Evolutionary conservation across 495 filamentous ascomycete genomes (phyloP).

Genomic region (Massariosphaeria phaeospora): DNA sequence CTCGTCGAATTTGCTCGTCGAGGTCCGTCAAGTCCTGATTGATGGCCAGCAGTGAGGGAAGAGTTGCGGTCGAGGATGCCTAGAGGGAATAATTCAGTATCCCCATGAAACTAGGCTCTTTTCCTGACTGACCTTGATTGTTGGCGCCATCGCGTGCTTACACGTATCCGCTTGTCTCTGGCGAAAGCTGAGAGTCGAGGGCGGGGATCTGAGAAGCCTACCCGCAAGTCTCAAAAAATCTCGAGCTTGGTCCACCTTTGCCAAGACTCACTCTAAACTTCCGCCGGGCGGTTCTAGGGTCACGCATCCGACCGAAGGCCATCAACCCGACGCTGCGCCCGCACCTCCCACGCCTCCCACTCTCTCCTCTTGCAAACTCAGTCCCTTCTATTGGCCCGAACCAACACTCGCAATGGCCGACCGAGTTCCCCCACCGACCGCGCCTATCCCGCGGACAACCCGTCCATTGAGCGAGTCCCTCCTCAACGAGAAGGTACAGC

Average conservation of each 20-base stretch:
- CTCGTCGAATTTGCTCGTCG: conserved; percentile 31
- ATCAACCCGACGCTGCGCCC: conserved; percentile 7
- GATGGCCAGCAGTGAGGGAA: conserved; percentile 27
- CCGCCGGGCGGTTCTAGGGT: conserved; percentile 6
- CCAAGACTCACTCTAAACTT: conserved; percentile 18
- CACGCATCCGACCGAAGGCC: background rate
- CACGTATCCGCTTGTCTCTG: conserved; percentile 7
- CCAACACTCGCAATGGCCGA: conserved; percentile 50
- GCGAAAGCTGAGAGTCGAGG: background rate
- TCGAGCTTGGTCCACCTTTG: conserved; percentile 13
- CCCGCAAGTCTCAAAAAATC: too few species aligned
- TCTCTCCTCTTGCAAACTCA: background rate
- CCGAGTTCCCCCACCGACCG: conserved; percentile 46
- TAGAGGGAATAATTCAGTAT: too few species aligned
- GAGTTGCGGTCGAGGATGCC: conserved; percentile 11
- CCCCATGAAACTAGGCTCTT: background rate
- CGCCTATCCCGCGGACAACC: conserved; percentile 49
- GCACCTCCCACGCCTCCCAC: background rate
- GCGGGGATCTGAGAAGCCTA: conserved; percentile 26
- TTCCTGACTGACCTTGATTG: background rate
- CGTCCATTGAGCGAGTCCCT: conserved; percentile 90
- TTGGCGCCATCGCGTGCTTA: conserved; percentile 19
- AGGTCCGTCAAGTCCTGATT: conserved; percentile 20
- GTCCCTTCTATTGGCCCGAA: conserved; percentile 5
- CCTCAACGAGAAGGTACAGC: conserved; percentile 85